phyloP scores from a whole-genome alignment of 2,329 filamentous ascomycete species.

The Cytospora chrysosperma region DNA sequence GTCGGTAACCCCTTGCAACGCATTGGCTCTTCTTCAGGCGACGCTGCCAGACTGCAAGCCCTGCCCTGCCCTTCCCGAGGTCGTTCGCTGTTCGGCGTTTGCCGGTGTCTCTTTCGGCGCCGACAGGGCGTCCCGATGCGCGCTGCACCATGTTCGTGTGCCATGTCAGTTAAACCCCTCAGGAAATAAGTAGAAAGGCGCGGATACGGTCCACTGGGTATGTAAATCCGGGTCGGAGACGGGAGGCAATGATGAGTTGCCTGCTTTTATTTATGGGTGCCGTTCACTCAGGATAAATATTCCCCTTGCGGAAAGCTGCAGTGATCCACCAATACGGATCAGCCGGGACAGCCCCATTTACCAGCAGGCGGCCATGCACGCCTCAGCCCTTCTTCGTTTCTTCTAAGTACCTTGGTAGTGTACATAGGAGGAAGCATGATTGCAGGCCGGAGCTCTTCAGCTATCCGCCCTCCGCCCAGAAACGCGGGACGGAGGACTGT shows the following conservation, averaged over 20 bases:
- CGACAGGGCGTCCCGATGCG: neutral
- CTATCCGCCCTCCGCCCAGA: neutral
- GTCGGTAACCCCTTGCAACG: too few relatives aligned
- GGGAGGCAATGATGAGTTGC: too few relatives aligned
- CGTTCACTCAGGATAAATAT: conserved; percentile 1
- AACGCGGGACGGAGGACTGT: neutral
- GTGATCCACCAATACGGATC: neutral
- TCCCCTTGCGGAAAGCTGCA: neutral
- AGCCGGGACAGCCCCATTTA: neutral
- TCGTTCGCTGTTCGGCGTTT: conserved; percentile 10
- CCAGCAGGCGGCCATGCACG: neutral
- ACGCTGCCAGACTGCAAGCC: neutral
- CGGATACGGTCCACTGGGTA: neutral
- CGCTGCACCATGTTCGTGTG: neutral
- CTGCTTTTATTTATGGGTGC: too few relatives aligned
- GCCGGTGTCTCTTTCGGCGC: neutral
- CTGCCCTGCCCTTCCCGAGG: neutral
- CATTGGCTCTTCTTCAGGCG: too few relatives aligned
- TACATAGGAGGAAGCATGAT: neutral
- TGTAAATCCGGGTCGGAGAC: neutral
- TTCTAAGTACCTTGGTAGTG: too few relatives aligned
- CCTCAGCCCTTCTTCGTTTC: neutral
- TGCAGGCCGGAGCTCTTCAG: neutral
- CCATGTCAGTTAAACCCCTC: too few relatives aligned
- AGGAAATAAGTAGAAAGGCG: too few relatives aligned